Evolutionary conservation across 2,329 filamentous ascomycete species (phyloP).

Genomic region (Endocalyx cinctus): DNA sequence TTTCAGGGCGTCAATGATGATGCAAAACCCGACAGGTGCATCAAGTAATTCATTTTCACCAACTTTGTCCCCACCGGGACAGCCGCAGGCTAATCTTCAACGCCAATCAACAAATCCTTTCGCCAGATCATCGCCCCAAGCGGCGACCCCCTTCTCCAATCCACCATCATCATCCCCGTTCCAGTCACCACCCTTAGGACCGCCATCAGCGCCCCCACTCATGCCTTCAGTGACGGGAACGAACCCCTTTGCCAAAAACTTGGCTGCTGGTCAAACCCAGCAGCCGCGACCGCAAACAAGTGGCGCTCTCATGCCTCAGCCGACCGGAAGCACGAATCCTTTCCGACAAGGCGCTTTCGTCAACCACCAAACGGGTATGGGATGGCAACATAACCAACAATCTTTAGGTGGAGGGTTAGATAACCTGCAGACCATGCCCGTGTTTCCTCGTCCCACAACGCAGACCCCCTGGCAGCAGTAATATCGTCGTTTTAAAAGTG

Average conservation of each 20-base stretch:
- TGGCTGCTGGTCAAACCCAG: constrained; percentile 27
- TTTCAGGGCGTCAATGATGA: constrained; percentile 87
- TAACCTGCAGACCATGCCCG: constrained; percentile 69
- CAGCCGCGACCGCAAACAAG: constrained; percentile 42
- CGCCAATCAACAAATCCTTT: constrained; percentile 84
- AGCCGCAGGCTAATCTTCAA: constrained; percentile 32
- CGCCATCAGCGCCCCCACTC: constrained; percentile 37
- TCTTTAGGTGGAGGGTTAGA: constrained; percentile 79
- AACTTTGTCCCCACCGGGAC: constrained; percentile 38
- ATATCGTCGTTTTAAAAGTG: constrained; percentile 4
- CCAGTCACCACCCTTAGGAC: constrained; percentile 35
- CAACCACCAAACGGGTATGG: constrained; percentile 80
- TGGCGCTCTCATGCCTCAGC: constrained; percentile 60
- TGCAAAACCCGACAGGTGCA: constrained; percentile 49
- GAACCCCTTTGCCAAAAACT: constrained; percentile 54
- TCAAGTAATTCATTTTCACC: constrained; percentile 15
- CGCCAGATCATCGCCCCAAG: constrained; percentile 58
- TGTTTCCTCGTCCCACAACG: constrained; percentile 77
- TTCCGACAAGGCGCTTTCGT: constrained; percentile 90
- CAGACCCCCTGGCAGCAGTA: constrained; percentile 59
- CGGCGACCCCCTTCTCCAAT: constrained; percentile 31
- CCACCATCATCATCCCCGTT: constrained; percentile 37
- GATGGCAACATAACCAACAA: constrained; percentile 78
- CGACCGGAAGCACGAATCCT: constrained; percentile 87
- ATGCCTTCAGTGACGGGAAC: constrained; percentile 51